Conservation (phyloP, 2,329 filamentous ascomycete species). For the Tolypocladium tropicale region DNA sequence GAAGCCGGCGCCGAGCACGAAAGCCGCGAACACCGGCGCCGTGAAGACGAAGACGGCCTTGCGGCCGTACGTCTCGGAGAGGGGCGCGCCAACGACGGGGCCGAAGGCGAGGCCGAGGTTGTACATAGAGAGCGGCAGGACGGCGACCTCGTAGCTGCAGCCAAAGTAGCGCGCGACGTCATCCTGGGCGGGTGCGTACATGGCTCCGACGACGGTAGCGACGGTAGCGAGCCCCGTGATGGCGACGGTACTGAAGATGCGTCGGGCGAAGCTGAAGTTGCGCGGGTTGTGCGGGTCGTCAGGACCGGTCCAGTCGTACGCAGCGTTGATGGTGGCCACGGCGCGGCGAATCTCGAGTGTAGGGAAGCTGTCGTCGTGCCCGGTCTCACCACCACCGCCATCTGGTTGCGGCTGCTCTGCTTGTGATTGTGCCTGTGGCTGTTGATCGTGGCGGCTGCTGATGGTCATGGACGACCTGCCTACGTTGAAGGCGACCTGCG, state of each 20-base stretch:
- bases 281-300: slow-evolving; percentile 69
- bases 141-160: slow-evolving; percentile 9
- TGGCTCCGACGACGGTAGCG: slow-evolving; percentile 13
- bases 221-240: slow-evolving; percentile 59
- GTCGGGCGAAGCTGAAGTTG: slow-evolving; percentile 65
- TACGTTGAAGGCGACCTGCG: neutral
- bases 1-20: slow-evolving; percentile 60
- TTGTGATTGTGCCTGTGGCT: neutral
- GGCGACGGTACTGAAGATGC: slow-evolving; percentile 72
- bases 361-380: neutral
- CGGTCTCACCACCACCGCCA: neutral
- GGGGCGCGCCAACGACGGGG: slow-evolving; percentile 66
- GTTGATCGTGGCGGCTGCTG: neutral
- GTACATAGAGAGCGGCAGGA: slow-evolving; percentile 15
- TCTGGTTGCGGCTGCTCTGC: neutral
- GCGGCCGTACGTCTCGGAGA: slow-evolving; percentile 64
- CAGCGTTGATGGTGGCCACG: slow-evolving; percentile 15
- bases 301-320: slow-evolving; percentile 25
- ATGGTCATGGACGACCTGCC: neutral
- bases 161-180: slow-evolving; percentile 9
- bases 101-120: slow-evolving; percentile 16
- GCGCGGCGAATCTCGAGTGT: slow-evolving; percentile 6
- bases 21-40: slow-evolving; percentile 59
- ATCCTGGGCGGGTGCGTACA: slow-evolving; percentile 21
- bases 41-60: slow-evolving; percentile 25